These are phyloP conservation scores for Apostasia shenzhenica DNA, from an alignment of 106 monocot species.

Conservation along the genomic window DNA sequence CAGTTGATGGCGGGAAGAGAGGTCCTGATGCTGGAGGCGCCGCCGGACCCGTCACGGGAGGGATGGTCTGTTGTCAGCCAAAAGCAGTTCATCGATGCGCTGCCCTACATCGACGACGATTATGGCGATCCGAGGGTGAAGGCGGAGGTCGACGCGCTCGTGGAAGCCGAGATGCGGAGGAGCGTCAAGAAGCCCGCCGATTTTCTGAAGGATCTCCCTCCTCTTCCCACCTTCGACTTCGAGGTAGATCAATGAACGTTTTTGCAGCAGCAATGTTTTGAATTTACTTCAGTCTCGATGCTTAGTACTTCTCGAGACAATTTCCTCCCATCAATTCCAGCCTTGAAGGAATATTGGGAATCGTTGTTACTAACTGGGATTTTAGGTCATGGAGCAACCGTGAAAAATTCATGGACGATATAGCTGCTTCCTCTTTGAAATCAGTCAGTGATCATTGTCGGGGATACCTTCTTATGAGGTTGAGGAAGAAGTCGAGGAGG, in stretches of 20 bases:
- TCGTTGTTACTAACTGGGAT: too few species aligned
- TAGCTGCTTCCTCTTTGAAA: too few species aligned
- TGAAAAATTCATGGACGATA: too few species aligned
- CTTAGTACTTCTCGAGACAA: too few species aligned
- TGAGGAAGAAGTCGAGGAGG: too few species aligned
- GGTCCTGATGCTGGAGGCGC: conserved; percentile 87
- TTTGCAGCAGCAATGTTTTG: too few species aligned
- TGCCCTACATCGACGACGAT: conserved; percentile 97
- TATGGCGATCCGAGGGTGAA: conserved; percentile 84
- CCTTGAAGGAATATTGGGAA: too few species aligned
- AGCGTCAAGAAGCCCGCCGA: conserved; percentile 86
- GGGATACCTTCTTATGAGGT: too few species aligned
- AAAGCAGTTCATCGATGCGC: conserved; percentile 64
- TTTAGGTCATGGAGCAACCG: too few species aligned
- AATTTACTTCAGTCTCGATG: too few species aligned
- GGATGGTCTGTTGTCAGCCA: conserved; percentile 33
- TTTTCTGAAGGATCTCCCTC: conserved; percentile 83
- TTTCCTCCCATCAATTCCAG: too few species aligned
- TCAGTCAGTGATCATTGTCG: too few species aligned
- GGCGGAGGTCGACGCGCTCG: conserved; percentile 79
- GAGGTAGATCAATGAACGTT: conserved; percentile 28
- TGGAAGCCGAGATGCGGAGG: conserved; percentile 91
- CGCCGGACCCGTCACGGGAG: conserved; percentile 38
- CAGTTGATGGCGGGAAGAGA: conserved; percentile 36
- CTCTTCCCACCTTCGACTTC: conserved; percentile 50